Evolutionary conservation across 768 basidiomycete genomes (phyloP).

Genomic region (Tylopilus balloui): DNA sequence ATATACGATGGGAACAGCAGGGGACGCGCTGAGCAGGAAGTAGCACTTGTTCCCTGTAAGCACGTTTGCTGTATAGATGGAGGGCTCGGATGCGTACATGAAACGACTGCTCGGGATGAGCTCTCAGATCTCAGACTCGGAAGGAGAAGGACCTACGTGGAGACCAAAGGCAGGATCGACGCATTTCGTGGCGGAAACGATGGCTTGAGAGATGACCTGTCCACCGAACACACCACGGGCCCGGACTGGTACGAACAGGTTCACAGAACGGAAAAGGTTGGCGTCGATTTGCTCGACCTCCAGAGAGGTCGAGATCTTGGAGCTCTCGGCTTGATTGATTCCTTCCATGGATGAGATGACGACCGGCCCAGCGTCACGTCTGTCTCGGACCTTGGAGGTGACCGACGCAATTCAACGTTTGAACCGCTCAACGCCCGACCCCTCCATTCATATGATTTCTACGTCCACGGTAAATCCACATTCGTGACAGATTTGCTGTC

Average conservation of each 20-base stretch:
- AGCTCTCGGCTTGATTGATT: slow-evolving; percentile 53
- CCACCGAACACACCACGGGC: slow-evolving; percentile 82
- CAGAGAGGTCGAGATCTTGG: slow-evolving; percentile 66
- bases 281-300: slow-evolving; percentile 76
- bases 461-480: slow-evolving; percentile 92
- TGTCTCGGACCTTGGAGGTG: too few species aligned
- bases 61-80: background rate
- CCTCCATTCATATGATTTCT: slow-evolving; percentile 58
- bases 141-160: slow-evolving; percentile 51
- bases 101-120: slow-evolving; percentile 44
- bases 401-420: too few species aligned
- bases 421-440: too few species aligned
- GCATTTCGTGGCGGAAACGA: slow-evolving; percentile 75
- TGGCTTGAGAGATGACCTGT: slow-evolving; percentile 85
- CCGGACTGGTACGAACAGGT: slow-evolving; percentile 55
- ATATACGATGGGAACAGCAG: slow-evolving; percentile 71
- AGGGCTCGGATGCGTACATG: slow-evolving; percentile 49
- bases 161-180: slow-evolving; percentile 61
- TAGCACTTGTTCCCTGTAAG: slow-evolving; percentile 55
- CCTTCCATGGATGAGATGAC: slow-evolving; percentile 33
- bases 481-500: slow-evolving; percentile 73
- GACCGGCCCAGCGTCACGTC: background rate
- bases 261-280: slow-evolving; percentile 75
- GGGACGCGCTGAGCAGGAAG: slow-evolving; percentile 72
- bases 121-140: background rate